Evolutionary conservation across 2,329 filamentous ascomycete genomes (phyloP), one percentile per base, ranked within the genome.

Genomic region (Paramyrothecium sp.): DNA sequence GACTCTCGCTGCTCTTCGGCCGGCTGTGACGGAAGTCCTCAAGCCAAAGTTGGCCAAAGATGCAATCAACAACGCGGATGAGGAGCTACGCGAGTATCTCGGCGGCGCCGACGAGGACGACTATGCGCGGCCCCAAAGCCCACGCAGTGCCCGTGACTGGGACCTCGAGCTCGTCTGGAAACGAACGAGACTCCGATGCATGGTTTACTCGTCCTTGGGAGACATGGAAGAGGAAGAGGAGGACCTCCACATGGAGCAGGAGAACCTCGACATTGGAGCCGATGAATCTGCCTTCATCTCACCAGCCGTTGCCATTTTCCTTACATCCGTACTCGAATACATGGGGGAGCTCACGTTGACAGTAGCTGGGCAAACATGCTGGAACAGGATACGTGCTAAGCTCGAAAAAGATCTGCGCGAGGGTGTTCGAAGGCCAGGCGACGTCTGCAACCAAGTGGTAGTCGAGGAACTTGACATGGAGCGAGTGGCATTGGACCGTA

Each of bases 161-260:
- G 92, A 98, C 70, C 78, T 96, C n/a, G 91, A 97, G 69, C 81
- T 93, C 56, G 89, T 93, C 19, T 99, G 95, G 93, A 97, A 96
- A 77, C 85, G 95, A 63, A 95, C 93, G 0, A 87, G 95, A 55
- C 77, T 99, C 66, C 87, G 95, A 59, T 97, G 95, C 72, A 99
- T 99, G 95, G 94, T 99, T 21, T 98, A 98, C 72, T 98, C 93
- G 10, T 93, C 95, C 10, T 80, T 99, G 7, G 95, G 95, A 49
- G 94, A 99, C 69, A 88, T 99, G 83, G 96, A 99, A 73, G 95
- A 99, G 75, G 93, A 98, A 64, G 95, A 99, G 63, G 95, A 98
- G 72, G 94, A 97, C 69, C 86, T 88, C 53, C 91, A 91, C 68
- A 90, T 96, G 70, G 87, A 92, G 62, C 87, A 92, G 66, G 92